Percentiles rank a stretch among this genome's conserved stretches.
These are phyloP conservation scores for Metahyphopichia silvanorum DNA, from an alignment of 805 yeast genomes.

Conservation along the genomic window DNA sequence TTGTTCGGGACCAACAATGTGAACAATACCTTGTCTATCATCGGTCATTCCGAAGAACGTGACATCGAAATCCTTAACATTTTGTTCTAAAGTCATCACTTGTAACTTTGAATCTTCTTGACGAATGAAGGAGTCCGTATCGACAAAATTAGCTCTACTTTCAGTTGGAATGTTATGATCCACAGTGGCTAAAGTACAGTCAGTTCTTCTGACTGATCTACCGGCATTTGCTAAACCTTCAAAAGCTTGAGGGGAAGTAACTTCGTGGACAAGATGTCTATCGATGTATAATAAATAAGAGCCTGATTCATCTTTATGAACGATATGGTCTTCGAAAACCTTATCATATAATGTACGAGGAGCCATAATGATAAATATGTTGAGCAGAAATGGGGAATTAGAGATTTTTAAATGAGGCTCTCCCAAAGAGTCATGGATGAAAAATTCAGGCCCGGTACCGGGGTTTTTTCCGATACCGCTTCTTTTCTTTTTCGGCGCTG, in stretches of 20 bases:
- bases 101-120: conserved; percentile 92
- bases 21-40: conserved; percentile 96
- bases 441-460: no score
- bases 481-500: no score
- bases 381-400: no score
- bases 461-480: no score
- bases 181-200: conserved; percentile 91
- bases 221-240: conserved; percentile 90
- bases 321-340: conserved; percentile 92
- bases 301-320: conserved; percentile 83
- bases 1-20: conserved; percentile 98
- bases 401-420: no score
- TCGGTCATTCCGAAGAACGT: conserved; percentile 95
- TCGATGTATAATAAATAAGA: conserved; percentile 88
- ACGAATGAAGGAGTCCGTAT: conserved; percentile 74
- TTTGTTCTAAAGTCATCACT: conserved; percentile 87
- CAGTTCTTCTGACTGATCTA: conserved; percentile 84
- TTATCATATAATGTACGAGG: conserved; percentile 90
- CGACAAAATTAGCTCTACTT: conserved; percentile 73
- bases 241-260: conserved; percentile 98
- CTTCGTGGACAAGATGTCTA: conserved; percentile 97
- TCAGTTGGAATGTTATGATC: conserved; percentile 97
- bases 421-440: no score
- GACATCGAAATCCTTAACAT: conserved; percentile 84
- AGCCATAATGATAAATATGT: background rate